Percentiles rank a stretch among this genome's conserved stretches.
These are phyloP conservation scores for Phytophthora citrophthora DNA, from an alignment of 352 stramenopile genomes.

Conservation along the genomic window DNA sequence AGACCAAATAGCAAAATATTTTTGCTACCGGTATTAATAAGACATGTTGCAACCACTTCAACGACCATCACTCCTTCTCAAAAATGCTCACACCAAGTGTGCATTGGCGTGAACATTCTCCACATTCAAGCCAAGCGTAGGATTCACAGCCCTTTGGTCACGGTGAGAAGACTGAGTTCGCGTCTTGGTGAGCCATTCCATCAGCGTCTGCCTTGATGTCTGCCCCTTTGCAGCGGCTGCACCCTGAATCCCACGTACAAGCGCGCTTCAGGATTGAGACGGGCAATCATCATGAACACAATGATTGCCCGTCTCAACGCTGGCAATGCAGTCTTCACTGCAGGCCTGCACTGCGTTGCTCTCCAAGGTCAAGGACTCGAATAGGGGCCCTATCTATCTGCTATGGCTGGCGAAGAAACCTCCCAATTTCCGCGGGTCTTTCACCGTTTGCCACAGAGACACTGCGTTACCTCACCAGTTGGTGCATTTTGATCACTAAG, in stretches of 20 bases:
- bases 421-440: background rate
- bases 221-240: constrained; percentile 12
- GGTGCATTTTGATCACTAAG: constrained; percentile 31
- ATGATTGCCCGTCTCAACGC: too few species aligned
- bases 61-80: constrained; percentile 23
- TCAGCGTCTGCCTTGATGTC: background rate
- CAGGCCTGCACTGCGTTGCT: too few species aligned
- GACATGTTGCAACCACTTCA: constrained; percentile 11
- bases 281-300: too few species aligned
- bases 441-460: constrained; percentile 2
- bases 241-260: constrained; percentile 1
- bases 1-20: background rate
- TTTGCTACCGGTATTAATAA: background rate
- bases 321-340: too few species aligned
- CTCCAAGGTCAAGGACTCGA: too few species aligned
- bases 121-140: too few species aligned
- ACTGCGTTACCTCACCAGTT: constrained; percentile 10
- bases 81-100: too few species aligned
- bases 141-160: background rate
- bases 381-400: background rate
- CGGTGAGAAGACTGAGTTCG: background rate
- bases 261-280: too few species aligned
- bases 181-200: constrained; percentile 10
- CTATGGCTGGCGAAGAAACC: background rate
- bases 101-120: too few species aligned